Conservation (phyloP, 768 basidiomycete genomes). For the Tricholoma furcatifolium region DNA sequence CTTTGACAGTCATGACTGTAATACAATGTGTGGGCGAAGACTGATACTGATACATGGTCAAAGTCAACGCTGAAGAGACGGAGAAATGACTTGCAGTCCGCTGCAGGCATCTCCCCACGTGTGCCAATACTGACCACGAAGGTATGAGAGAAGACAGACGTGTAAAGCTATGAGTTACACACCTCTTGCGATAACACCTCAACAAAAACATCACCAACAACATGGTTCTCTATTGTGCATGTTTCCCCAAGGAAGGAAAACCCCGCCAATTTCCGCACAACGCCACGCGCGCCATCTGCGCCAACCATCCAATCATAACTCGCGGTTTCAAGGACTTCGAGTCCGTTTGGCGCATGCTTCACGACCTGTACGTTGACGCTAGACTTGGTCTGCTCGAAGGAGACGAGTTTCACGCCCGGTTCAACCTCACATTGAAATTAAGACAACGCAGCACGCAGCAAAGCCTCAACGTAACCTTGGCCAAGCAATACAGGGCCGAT, state of each 20-base stretch:
- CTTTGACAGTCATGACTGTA: conserved; percentile 77
- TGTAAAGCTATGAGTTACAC: conserved; percentile 7
- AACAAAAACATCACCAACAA: conserved; percentile 42
- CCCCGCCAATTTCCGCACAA: conserved; percentile 40
- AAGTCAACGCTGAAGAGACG: not conserved
- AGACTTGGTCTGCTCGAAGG: conserved; percentile 37
- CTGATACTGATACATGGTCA: conserved; percentile 21
- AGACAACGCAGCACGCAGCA: conserved; percentile 33
- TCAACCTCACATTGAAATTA: conserved; percentile 36
- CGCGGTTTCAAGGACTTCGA: conserved; percentile 24
- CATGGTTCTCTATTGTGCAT: conserved; percentile 28
- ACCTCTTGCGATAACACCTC: conserved; percentile 40
- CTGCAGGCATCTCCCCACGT: conserved; percentile 42
- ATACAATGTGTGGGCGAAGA: conserved; percentile 25
- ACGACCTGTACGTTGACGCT: conserved; percentile 35
- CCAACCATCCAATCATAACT: conserved; percentile 40
- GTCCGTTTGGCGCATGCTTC: conserved; percentile 17
- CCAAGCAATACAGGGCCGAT: conserved; percentile 33
- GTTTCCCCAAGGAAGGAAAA: conserved; percentile 42
- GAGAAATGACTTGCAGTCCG: conserved; percentile 26
- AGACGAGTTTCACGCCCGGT: conserved; percentile 42
- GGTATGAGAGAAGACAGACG: not conserved
- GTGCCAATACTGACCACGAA: conserved; percentile 38
- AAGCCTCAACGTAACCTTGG: conserved; percentile 35
- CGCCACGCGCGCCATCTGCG: conserved; percentile 42